A percentile compares a stretch with the other conserved stretches of the same genome.
phyloP scores from a whole-genome alignment of 108 stramenopile genomes.

The Nannochloropsis oceanica region DNA sequence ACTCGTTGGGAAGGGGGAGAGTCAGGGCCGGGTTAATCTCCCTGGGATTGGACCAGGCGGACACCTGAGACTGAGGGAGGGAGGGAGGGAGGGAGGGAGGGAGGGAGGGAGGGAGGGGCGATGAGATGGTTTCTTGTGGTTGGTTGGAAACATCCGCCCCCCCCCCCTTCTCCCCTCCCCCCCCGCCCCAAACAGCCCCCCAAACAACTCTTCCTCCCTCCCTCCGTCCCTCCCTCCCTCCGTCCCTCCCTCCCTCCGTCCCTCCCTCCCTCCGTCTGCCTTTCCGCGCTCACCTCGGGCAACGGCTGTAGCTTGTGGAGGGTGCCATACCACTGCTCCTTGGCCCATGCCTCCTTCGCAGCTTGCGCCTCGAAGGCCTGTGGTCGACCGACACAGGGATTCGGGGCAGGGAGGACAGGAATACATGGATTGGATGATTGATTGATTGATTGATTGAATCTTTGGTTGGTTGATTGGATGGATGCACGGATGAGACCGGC shows the following conservation, averaged over 20 bases:
- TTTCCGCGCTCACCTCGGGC: neutral
- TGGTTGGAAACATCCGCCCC: neutral
- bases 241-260: too few relatives aligned
- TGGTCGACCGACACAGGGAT: neutral
- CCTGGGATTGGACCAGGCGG: neutral
- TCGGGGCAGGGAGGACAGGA: neutral
- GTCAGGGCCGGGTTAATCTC: neutral
- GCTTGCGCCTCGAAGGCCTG: neutral
- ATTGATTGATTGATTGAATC: too few relatives aligned
- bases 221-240: neutral
- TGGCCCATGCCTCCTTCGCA: neutral
- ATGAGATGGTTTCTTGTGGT: too few relatives aligned
- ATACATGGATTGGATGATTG: neutral
- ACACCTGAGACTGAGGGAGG: neutral
- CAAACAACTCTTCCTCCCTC: neutral
- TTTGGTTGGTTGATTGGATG: too few relatives aligned
- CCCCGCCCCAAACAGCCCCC: neutral
- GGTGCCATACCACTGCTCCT: conserved; percentile 30
- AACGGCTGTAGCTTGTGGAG: conserved; percentile 1
- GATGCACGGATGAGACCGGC: neutral
- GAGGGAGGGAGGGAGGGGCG: neutral
- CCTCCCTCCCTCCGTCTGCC: too few relatives aligned
- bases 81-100: neutral
- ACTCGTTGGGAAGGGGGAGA: conserved; percentile 12
- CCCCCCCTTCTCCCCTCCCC: neutral